Conservation (phyloP, 2,329 filamentous ascomycete species). For the Samsoniella hepiali region DNA sequence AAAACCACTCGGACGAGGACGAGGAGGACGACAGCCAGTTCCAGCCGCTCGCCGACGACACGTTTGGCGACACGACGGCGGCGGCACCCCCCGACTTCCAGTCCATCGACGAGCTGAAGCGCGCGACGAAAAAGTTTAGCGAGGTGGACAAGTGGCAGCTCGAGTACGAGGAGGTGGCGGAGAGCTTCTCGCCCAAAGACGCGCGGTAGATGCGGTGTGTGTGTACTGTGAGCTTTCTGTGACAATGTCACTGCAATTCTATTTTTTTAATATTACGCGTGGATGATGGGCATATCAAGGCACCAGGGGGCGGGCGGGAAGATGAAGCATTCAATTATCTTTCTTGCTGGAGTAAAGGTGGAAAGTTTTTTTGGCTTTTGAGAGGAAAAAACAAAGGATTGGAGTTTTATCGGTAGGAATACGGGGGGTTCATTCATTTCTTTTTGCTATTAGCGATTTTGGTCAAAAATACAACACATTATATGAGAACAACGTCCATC, state of each 20-base stretch:
- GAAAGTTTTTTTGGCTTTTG: not conserved
- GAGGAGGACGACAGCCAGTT: constrained; percentile 37
- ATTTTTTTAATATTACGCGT: not conserved
- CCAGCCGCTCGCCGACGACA: constrained; percentile 45
- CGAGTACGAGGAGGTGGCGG: constrained; percentile 61
- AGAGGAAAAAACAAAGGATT: not conserved
- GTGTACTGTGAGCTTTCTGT: not conserved
- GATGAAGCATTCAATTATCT: too few species aligned
- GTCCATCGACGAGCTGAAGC: constrained; percentile 53
- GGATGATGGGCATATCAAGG: not conserved
- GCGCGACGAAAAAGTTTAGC: constrained; percentile 60
- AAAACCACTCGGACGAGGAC: constrained; percentile 45
- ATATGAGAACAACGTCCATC: too few species aligned
- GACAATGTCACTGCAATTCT: too few species aligned
- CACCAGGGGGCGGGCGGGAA: not conserved
- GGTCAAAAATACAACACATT: not conserved
- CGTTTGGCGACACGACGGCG: constrained; percentile 35
- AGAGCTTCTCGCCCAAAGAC: constrained; percentile 25
- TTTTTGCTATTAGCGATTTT: constrained; percentile 11
- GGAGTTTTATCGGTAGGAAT: not conserved
- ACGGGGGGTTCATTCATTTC: not conserved
- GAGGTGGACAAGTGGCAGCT: constrained; percentile 69
- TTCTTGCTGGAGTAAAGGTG: not conserved
- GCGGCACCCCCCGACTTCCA: constrained; percentile 37
- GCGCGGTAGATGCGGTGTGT: constrained; percentile 7